Conservation (phyloP, 176 grass and related monocot genomes). For the Juncus inflexus region DNA sequence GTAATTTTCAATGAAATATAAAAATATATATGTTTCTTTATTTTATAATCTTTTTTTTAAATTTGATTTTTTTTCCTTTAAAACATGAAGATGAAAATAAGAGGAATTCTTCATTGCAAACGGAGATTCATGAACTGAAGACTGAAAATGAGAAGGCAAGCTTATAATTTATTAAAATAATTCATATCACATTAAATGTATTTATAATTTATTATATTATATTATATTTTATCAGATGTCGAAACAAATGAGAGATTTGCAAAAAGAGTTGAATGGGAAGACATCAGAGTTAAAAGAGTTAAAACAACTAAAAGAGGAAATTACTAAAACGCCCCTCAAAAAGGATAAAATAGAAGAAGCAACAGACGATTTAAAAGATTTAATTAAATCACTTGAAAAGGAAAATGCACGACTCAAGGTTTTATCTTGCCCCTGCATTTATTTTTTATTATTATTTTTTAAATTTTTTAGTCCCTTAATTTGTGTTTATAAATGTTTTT, state of each 20-base stretch:
- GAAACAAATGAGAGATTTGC: slow-evolving; percentile 47
- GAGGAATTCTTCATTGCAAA: slow-evolving; percentile 47
- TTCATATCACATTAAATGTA: slow-evolving; percentile 4
- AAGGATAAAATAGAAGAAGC: slow-evolving; percentile 39
- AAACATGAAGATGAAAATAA: slow-evolving; percentile 55
- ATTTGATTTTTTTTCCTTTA: slow-evolving; percentile 9
- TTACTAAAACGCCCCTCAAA: slow-evolving; percentile 40
- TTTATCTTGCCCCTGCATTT: slow-evolving; percentile 27
- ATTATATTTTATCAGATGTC: slow-evolving; percentile 37
- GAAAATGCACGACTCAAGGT: slow-evolving; percentile 82
- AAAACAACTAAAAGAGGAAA: slow-evolving; percentile 43
- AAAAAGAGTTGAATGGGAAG: slow-evolving; percentile 64
- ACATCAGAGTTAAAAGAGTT: slow-evolving; percentile 55
- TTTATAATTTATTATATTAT: neutral
- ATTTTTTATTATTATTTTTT: slow-evolving; percentile 19
- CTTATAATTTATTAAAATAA: slow-evolving; percentile 6
- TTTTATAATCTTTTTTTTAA: slow-evolving; percentile 15
- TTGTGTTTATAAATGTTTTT: slow-evolving; percentile 9
- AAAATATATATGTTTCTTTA: neutral
- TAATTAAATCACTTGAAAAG: slow-evolving; percentile 58
- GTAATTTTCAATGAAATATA: slow-evolving; percentile 31
- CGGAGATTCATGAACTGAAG: slow-evolving; percentile 71
- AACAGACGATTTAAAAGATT: slow-evolving; percentile 43
- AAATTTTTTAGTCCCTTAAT: neutral
- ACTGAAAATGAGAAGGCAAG: slow-evolving; percentile 59